Evolutionary conservation across 345 rosid species (phyloP).

Genomic region (Brassica rapa): DNA sequence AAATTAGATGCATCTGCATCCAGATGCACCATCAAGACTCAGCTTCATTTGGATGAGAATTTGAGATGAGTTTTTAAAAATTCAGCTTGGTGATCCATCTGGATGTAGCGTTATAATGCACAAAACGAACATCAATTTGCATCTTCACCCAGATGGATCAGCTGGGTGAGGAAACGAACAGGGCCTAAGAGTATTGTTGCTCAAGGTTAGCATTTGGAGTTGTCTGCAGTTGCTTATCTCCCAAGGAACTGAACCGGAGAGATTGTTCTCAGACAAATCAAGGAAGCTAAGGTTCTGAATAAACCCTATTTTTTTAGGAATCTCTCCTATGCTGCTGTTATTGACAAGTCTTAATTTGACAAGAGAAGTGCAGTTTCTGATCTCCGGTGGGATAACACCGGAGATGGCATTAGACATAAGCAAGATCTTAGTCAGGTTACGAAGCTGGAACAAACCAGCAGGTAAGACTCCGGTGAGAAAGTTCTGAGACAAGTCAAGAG

Average conservation of each 20-base stretch:
- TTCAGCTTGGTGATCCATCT: no score
- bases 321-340: conserved; percentile 59
- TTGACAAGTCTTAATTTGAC: conserved; percentile 60
- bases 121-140: no score
- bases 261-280: conserved; percentile 66
- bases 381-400: conserved; percentile 57
- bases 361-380: conserved; percentile 37
- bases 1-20: no score
- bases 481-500: conserved; percentile 74
- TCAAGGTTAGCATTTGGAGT: conserved; percentile 70
- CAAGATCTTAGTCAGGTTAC: conserved; percentile 70
- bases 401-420: conserved; percentile 68
- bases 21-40: no score
- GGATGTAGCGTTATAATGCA: no score
- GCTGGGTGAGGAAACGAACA: no score
- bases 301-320: conserved; percentile 65
- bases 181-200: conserved; percentile 64
- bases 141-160: no score
- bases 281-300: conserved; percentile 66
- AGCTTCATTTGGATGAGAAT: no score
- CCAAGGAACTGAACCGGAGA: conserved; percentile 60
- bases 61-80: no score
- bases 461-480: conserved; percentile 69
- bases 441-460: conserved; percentile 62
- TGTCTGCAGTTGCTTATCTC: conserved; percentile 75